Percentiles rank a stretch among this genome's conserved stretches.
Conservation (phyloP, 2,329 filamentous ascomycete species). For the Colletotrichum orbiculare region DNA sequence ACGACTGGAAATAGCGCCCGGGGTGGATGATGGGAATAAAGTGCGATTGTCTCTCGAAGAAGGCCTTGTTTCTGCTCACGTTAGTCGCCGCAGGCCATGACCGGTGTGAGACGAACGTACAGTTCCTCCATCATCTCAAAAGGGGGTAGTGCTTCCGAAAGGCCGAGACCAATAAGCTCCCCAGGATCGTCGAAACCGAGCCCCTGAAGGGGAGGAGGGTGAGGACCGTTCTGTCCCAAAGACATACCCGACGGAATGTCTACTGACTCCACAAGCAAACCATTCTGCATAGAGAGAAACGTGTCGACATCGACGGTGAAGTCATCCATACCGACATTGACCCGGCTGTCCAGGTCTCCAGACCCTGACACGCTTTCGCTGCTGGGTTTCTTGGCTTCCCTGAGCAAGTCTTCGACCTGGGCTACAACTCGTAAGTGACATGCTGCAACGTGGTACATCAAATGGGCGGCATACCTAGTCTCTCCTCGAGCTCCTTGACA, state of each 20-base stretch:
- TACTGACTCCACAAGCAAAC: constrained; percentile 2
- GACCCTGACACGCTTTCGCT: not conserved
- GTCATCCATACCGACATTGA: constrained; percentile 41
- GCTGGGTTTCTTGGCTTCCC: constrained; percentile 60
- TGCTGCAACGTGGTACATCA: not conserved
- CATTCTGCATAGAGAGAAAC: constrained; percentile 36
- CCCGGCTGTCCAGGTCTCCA: constrained; percentile 24
- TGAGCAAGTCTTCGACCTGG: constrained; percentile 85
- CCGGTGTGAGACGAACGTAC: constrained; percentile 59
- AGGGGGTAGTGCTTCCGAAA: constrained; percentile 84
- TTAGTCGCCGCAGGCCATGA: not conserved
- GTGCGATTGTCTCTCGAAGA: constrained; percentile 79
- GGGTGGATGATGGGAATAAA: constrained; percentile 83
- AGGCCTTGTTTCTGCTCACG: constrained; percentile 71
- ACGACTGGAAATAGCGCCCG: constrained; percentile 77
- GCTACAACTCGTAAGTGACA: constrained; percentile 57
- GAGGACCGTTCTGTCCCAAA: not conserved
- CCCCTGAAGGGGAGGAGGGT: not conserved
- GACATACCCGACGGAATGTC: not conserved
- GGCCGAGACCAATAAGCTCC: constrained; percentile 78
- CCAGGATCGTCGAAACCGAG: constrained; percentile 12
- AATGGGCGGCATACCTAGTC: constrained; percentile 71
- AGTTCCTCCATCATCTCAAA: constrained; percentile 85
- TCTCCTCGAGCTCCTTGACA: constrained; percentile 88
- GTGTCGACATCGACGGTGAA: constrained; percentile 34